phyloP scores from a whole-genome alignment of 257 asterid species.

The Euphrasia confusa region DNA sequence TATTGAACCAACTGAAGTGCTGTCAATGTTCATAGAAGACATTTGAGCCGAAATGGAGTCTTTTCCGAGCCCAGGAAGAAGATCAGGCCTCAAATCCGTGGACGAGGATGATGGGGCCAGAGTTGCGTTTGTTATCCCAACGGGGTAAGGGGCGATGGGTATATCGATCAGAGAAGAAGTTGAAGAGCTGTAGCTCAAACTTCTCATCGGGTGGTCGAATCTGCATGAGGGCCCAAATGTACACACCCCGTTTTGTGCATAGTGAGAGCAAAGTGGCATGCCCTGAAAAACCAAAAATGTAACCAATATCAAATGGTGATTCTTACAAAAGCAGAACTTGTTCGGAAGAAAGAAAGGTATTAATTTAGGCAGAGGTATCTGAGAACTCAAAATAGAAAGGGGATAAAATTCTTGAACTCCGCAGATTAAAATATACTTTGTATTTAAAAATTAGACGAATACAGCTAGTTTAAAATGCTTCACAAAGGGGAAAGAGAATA shows the following conservation, averaged over 20 bases:
- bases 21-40: slow-evolving; percentile 41
- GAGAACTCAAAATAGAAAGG: background rate
- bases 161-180: slow-evolving; percentile 83
- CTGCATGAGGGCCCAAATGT: slow-evolving; percentile 82
- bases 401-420: background rate
- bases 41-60: slow-evolving; percentile 33
- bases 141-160: slow-evolving; percentile 89
- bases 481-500: slow-evolving; percentile 2
- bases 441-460: background rate
- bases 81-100: slow-evolving; percentile 46
- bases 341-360: too few species aligned
- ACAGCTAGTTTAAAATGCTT: background rate
- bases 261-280: slow-evolving; percentile 75
- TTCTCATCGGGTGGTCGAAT: slow-evolving; percentile 82
- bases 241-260: slow-evolving; percentile 79
- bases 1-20: slow-evolving; percentile 43
- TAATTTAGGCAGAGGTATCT: too few species aligned
- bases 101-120: slow-evolving; percentile 68
- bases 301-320: background rate
- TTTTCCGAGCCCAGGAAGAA: slow-evolving; percentile 34
- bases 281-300: slow-evolving; percentile 44
- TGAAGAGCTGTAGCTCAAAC: slow-evolving; percentile 72
- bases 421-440: background rate
- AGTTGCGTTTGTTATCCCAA: slow-evolving; percentile 63
- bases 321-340: too few species aligned